Base-by-base conservation (phyloP, 106 monocot species). In the Chionographis japonica region DNA sequence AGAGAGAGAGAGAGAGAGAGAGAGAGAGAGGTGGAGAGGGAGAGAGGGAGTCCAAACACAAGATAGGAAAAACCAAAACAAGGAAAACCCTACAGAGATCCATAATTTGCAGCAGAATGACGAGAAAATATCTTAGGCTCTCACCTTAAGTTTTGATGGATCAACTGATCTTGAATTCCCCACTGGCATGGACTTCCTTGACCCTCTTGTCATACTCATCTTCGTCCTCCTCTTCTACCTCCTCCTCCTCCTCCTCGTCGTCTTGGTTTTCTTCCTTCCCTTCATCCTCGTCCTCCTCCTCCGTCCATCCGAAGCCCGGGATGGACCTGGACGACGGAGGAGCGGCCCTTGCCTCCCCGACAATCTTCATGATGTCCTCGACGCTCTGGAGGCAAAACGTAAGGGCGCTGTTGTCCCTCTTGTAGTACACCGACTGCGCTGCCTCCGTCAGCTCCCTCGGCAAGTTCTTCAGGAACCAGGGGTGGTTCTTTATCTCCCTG, bases 391-490 rank as follows among this genome's bases (percentile, higher is more conserved):
- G 66, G 37, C 89, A 93, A 40, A 40, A 86, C 13, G 72, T 77
- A 4, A 86, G 89, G n/a, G 84, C 85, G 46, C 19, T 71, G 56
- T 65, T 69, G 51, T 78, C 80, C 76, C 75, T 80, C 77, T 76
- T 81, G 71, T 81, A 93, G 72, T 88, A 92, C 13, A 50, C 51
- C 4, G 82, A 79, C 58, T 92, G 91, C 4, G 86, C 83, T 1
- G 81, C 58, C 54, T 89, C 93, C 3, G 84, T 89, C 13, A 93
- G 83, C 68, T 89, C 93, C 56, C 89, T 74, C 1, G 93, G 93
- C 50, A 93, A 61, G 77, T 93, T 93, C 73, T 89, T 93, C 78
- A 86, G 62, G 75, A 89, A 89, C 93, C 93, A 93, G 4, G 83
- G 88, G 63, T 93, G 89, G 58, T 17, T 89, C 74, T 72, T 89